These are phyloP conservation scores for Durio zibethinus DNA, from an alignment of 345 rosid genomes.

Conservation along the genomic window DNA sequence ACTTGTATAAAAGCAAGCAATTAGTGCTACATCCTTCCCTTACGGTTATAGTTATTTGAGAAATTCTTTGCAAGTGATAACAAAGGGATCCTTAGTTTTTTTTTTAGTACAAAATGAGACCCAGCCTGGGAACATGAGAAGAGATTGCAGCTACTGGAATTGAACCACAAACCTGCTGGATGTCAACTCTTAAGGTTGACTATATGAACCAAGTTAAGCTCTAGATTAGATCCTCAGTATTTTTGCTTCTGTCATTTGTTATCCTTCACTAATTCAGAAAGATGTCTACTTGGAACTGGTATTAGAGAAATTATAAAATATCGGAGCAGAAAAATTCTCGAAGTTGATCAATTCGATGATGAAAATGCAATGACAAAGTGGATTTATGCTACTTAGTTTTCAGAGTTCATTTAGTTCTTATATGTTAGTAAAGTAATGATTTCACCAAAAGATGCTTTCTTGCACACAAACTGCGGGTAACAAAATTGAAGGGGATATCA, in stretches of 20 bases:
- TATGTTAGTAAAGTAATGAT: background rate
- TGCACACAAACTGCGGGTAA: background rate
- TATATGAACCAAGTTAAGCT: no score
- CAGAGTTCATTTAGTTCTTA: background rate
- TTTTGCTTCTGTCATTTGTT: background rate
- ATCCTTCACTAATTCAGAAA: background rate
- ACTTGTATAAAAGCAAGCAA: background rate
- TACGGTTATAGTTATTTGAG: background rate
- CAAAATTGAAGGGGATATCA: background rate
- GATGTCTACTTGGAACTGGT: background rate
- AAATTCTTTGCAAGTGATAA: constrained; percentile 1
- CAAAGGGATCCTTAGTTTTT: no score
- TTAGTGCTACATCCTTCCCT: background rate
- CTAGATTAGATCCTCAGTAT: no score
- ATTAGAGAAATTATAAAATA: background rate
- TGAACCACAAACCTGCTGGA: no score
- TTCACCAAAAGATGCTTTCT: background rate
- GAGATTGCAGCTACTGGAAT: no score
- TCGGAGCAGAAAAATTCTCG: background rate
- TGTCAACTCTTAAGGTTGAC: no score
- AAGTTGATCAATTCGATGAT: background rate
- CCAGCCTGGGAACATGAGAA: no score
- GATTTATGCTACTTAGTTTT: no score
- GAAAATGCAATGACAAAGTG: background rate
- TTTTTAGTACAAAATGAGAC: no score